A percentile compares a stretch with the other conserved stretches of the same genome.
phyloP scores from a whole-genome alignment of 78 protist species.

The Guillardia theta region DNA sequence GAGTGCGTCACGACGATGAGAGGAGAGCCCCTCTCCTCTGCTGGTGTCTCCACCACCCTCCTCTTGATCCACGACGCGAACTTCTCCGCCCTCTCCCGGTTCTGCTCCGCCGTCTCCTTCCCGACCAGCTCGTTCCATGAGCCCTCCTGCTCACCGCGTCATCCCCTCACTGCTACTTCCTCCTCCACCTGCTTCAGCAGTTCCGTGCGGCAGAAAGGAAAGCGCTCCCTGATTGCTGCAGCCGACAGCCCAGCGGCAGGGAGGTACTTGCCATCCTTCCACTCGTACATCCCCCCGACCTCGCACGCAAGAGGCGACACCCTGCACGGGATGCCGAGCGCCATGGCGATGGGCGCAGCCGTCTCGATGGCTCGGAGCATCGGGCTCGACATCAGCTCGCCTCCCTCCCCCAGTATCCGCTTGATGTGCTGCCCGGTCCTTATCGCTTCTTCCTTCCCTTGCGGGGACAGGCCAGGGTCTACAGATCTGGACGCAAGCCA shows the following conservation, averaged over 20 bases:
- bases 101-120: not conserved
- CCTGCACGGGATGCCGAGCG: not conserved
- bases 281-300: not conserved
- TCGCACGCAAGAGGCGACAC: not conserved
- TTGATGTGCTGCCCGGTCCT: not conserved
- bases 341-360: not conserved
- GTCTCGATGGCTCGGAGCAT: not conserved
- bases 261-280: not conserved
- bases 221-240: not conserved
- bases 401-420: not conserved
- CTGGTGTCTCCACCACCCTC: not conserved
- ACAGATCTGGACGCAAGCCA: not conserved
- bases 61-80: not conserved
- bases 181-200: too few relatives aligned
- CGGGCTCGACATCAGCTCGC: not conserved
- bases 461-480: too few relatives aligned
- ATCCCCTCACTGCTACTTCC: too few relatives aligned
- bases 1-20: not conserved
- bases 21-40: too few relatives aligned
- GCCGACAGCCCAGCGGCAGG: not conserved
- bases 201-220: not conserved
- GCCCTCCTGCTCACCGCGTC: not conserved
- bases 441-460: too few relatives aligned
- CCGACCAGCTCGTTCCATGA: not conserved
- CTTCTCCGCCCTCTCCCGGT: not conserved